Base-by-base conservation (phyloP, 345 rosid species). In the Microthlaspi erraticum region DNA sequence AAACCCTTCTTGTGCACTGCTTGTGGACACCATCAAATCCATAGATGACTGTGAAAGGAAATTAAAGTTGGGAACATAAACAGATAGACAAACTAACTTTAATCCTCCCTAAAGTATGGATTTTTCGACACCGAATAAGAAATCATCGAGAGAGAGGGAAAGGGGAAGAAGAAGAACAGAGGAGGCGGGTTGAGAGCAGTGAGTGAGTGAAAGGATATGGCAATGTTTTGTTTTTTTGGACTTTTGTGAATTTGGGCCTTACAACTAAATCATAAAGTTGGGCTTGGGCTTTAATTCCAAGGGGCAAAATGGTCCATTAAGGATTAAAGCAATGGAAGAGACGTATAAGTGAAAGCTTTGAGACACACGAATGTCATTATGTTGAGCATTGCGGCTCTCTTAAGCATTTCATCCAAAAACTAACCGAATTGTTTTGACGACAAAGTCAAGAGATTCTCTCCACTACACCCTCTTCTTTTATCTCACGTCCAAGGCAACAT, bases 1-100 rank as follows among this genome's bases (percentile, higher is more conserved):
- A 72, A 83, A 77, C 75, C 92, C 87, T 68, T 85, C 90, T 73
- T 82, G 92, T 76, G 42, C 73, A 60, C 73, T 84, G 74, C 77
- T 80, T 39, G 81, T 43, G 16, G 80, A 83, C 11, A 84, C 83
- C 46, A 78, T 72, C 59, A 84, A 65, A 73, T 84, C 91, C 94
- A 91, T 91, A 26, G 29, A 26, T n/a, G 29, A 37, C 29, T 10
- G 50, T 16, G 4, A 72, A 23, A n/a, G 8, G 48, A 67, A 19
- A 56, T 10, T 5, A 50, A 23, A 75, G 54, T 10, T 44, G 7
- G 32, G 32, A 54, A 45, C 51, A 12, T 68, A 54, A n/a, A 55
- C 36, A 72, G 34, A 2, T 2, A 37, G 6, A 29, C 0, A 4
- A 33, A 64, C 38, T 33, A 23, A 18, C 64, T 44, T 26, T 9